Evolutionary conservation across 2,329 filamentous ascomycete genomes (phyloP).

Genomic region (Metarhizium anisopliae): DNA sequence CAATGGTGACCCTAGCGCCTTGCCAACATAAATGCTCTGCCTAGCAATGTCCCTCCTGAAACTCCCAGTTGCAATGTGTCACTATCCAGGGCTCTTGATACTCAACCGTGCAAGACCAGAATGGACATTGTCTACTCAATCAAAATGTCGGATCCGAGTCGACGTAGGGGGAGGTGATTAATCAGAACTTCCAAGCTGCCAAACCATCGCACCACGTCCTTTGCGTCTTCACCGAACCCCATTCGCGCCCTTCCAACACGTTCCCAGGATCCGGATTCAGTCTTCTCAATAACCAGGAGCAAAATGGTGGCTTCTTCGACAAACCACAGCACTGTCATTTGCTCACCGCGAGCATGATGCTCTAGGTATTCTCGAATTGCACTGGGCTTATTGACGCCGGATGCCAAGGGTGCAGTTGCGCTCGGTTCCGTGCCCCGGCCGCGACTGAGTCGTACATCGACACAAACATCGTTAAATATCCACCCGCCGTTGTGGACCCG

Average conservation of each 20-base stretch:
- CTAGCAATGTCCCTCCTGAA: too few species aligned
- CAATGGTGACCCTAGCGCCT: too few species aligned
- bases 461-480: constrained; percentile 26
- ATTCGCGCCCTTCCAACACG: constrained; percentile 26
- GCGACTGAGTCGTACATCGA: constrained; percentile 23
- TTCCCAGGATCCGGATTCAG: constrained; percentile 18
- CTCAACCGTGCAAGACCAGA: not conserved
- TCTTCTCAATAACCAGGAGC: constrained; percentile 23
- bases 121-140: constrained; percentile 16
- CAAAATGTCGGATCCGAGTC: constrained; percentile 22
- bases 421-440: constrained; percentile 10
- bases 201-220: constrained; percentile 21
- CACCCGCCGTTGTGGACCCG: constrained; percentile 21
- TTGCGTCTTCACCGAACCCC: constrained; percentile 23
- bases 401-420: not conserved
- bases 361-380: constrained; percentile 25
- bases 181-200: constrained; percentile 22
- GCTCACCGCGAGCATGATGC: constrained; percentile 23
- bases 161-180: constrained; percentile 21
- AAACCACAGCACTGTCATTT: constrained; percentile 28
- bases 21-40: too few species aligned
- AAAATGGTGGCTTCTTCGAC: constrained; percentile 24
- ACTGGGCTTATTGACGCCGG: constrained; percentile 1
- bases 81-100: not conserved
- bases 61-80: not conserved